Percentiles rank a stretch among this genome's conserved stretches.
Conservation (phyloP, 2,329 filamentous ascomycete species). For the Alternaria infectoria region DNA sequence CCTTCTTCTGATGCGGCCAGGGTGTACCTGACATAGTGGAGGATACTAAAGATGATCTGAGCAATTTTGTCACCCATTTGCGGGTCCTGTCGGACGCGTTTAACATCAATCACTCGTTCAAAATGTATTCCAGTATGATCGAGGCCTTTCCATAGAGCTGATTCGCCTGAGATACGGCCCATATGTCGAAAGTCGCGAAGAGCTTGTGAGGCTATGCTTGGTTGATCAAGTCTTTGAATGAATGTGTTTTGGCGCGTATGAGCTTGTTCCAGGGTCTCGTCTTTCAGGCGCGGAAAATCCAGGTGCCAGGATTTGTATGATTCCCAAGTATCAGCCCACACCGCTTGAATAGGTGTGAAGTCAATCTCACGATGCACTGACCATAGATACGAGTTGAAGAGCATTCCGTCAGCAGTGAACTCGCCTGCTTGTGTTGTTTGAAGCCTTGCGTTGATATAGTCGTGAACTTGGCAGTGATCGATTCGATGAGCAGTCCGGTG, state of each 20-base stretch:
- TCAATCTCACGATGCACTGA: background rate
- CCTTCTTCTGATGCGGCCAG: background rate
- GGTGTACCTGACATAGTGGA: background rate
- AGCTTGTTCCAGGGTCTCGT: background rate
- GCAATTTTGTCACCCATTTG: background rate
- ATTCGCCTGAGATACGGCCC: background rate
- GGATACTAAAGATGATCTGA: background rate
- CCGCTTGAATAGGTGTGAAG: background rate
- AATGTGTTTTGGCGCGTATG: background rate
- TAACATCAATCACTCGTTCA: background rate
- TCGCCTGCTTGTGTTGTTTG: background rate
- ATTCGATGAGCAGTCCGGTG: background rate
- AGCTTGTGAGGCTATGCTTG: background rate
- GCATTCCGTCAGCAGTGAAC: background rate
- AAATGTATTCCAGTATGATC: background rate
- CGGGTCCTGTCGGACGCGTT: background rate
- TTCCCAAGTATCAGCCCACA: background rate
- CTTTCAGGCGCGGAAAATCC: background rate
- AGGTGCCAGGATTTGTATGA: background rate
- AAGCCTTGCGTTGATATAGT: background rate
- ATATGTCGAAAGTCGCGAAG: accelerated
- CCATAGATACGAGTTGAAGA: background rate
- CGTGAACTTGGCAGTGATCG: background rate
- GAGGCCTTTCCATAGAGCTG: background rate
- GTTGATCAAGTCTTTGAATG: no score